These are phyloP conservation scores for Trichoderma polysporum DNA, from an alignment of 2,329 filamentous ascomycete species.

Conservation along the genomic window DNA sequence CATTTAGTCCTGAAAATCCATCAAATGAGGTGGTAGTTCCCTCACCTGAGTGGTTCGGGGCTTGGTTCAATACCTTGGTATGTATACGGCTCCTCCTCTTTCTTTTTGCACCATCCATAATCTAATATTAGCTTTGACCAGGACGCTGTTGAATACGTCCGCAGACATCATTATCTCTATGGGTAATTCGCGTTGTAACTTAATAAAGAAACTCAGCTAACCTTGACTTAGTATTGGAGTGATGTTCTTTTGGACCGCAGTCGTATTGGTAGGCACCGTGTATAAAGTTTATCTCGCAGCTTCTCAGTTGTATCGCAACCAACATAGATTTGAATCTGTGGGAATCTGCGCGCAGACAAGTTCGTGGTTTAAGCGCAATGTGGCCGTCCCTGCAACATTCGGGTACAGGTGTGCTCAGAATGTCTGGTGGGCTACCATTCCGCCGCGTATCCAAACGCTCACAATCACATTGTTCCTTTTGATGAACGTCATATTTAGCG, in stretches of 20 bases:
- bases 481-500: slow-evolving; percentile 40
- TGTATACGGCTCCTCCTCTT: slow-evolving; percentile 1
- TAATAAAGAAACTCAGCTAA: neutral
- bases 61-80: slow-evolving; percentile 42
- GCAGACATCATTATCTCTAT: slow-evolving; percentile 37
- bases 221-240: slow-evolving; percentile 34
- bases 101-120: neutral
- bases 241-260: slow-evolving; percentile 42
- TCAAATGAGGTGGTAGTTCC: slow-evolving; percentile 38
- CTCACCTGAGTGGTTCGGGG: slow-evolving; percentile 33
- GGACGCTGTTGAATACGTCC: slow-evolving; percentile 39
- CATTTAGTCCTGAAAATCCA: neutral
- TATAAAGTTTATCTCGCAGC: slow-evolving; percentile 31
- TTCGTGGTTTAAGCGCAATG: slow-evolving; percentile 35
- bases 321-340: neutral
- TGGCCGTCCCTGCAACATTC: slow-evolving; percentile 44
- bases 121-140: slow-evolving; percentile 22
- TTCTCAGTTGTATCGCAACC: neutral
- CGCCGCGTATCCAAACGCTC: slow-evolving; percentile 44
- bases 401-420: slow-evolving; percentile 45
- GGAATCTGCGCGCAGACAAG: slow-evolving; percentile 7
- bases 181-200: slow-evolving; percentile 29
- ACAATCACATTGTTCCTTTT: slow-evolving; percentile 40
- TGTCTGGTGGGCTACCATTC: slow-evolving; percentile 46
- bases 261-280: slow-evolving; percentile 38